Base-by-base conservation (phyloP, 495 filamentous ascomycete genomes). In the Venustampulla echinocandica region DNA sequence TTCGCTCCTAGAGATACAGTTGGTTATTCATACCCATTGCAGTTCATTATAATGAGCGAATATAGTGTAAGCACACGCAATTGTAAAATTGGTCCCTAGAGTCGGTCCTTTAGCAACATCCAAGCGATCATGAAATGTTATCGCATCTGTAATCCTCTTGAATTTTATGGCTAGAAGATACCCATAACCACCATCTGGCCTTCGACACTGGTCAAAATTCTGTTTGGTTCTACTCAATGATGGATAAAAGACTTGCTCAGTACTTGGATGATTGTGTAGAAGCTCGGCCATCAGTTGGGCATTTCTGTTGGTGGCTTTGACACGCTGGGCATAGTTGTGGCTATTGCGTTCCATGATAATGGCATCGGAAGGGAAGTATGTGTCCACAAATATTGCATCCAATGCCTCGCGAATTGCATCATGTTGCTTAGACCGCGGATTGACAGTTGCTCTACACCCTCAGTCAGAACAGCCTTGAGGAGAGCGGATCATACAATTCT, bases 11-110 rank as follows among this genome's bases (percentile, higher is more conserved):
- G 7, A 30, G 27, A 6, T 6, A 30, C 7, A 13, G 13, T 30
- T 30, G 6, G 6, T 6, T 7, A 13, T 30, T 30, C 27, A 79
- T 25, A 82, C 85, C 85, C 90, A 96, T 25, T 90, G 85, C 6
- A 95, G 63, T 69, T 96, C 90, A 45, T 74, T 69, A 49, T 92
- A 96, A 60, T 95, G 90, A 19, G 90, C 90, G 19, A 95, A 64
- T 9, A 96, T 61, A 17, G 88, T 85, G 53, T 92, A 96, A 7
- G 89, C 90, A 27, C 79, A 90, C n/a, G 62, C 80, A 28, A 96
- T 67, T 0, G 90, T 95, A 61, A 95, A 95, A 57, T 96, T 95
- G 0, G 90, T 95, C 1, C 90, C 90, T 19, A 96, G 71, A 57
- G 87, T 94, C 0, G 90, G 90, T 0, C 90, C 90, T 62, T 95